Conservation (phyloP, 2,329 filamentous ascomycete species). For the Elsinoe fawcettii region DNA sequence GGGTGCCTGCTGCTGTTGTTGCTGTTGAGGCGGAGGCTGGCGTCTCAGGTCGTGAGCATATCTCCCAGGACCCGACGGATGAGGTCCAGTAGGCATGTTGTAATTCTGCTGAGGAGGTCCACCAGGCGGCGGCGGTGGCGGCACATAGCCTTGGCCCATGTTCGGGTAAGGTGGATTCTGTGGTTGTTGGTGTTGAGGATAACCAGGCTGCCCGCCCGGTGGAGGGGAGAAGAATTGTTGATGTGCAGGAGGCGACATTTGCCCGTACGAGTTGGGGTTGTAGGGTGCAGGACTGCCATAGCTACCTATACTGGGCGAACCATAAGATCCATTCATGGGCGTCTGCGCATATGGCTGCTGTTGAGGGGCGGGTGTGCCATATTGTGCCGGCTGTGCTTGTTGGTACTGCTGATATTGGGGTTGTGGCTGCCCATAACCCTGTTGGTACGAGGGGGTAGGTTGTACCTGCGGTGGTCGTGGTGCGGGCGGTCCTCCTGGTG, state of each 20-base stretch:
- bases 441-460: conserved; percentile 32
- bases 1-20: conserved; percentile 29
- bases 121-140: conserved; percentile 57
- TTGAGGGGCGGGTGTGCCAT: conserved; percentile 27
- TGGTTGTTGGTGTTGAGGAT: conserved; percentile 27
- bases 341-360: conserved; percentile 22
- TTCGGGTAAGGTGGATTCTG: conserved; percentile 27
- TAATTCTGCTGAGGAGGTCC: conserved; percentile 53
- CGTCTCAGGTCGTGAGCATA: conserved; percentile 46
- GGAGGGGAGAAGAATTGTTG: conserved; percentile 49
- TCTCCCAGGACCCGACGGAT: conserved; percentile 45
- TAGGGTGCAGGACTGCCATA: conserved; percentile 27
- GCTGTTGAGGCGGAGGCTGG: conserved; percentile 34
- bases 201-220: conserved; percentile 29
- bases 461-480: conserved; percentile 38
- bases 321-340: conserved; percentile 17
- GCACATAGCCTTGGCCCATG: conserved; percentile 56
- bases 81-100: conserved; percentile 31
- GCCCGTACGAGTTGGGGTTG: conserved; percentile 42
- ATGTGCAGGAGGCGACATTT: conserved; percentile 47
- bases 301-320: conserved; percentile 9
- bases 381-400: conserved; percentile 16
- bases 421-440: conserved; percentile 45
- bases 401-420: conserved; percentile 39
- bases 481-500: conserved; percentile 26